Conservation (phyloP, 495 filamentous ascomycete species). For the Baudoinia panamericana region DNA sequence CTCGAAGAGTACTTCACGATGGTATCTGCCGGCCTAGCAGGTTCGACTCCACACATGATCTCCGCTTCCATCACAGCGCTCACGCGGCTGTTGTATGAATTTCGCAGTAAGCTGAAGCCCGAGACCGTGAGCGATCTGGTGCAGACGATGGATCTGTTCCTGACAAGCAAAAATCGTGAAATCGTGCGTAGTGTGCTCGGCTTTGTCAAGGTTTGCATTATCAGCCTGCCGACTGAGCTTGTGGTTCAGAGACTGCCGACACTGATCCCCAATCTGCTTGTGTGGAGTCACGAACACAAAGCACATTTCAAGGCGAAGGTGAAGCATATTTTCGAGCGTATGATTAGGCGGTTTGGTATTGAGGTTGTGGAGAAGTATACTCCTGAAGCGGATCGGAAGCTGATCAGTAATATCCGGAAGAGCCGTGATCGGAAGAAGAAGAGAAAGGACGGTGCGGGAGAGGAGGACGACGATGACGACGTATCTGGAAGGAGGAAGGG, state of each 20-base stretch:
- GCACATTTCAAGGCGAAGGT: slow-evolving; percentile 90
- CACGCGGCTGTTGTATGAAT: slow-evolving; percentile 82
- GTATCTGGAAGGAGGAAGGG: slow-evolving; percentile 34
- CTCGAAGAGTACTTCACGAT: slow-evolving; percentile 97
- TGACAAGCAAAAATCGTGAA: slow-evolving; percentile 78
- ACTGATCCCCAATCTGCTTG: slow-evolving; percentile 78
- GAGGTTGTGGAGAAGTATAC: slow-evolving; percentile 61
- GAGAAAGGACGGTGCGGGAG: slow-evolving; percentile 48
- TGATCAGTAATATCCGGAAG: slow-evolving; percentile 88
- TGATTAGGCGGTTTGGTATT: slow-evolving; percentile 79
- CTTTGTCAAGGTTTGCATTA: slow-evolving; percentile 90
- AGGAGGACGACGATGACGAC: slow-evolving; percentile 21
- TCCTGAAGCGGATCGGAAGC: slow-evolving; percentile 73
- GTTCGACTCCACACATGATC: slow-evolving; percentile 85
- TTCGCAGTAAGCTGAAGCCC: slow-evolving; percentile 46
- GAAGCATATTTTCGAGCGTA: slow-evolving; percentile 89
- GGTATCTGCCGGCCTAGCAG: slow-evolving; percentile 89
- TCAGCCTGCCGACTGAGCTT: slow-evolving; percentile 62
- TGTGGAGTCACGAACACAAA: slow-evolving; percentile 96
- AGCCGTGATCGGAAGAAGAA: slow-evolving; percentile 75
- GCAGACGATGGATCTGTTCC: slow-evolving; percentile 83
- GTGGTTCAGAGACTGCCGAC: slow-evolving; percentile 59
- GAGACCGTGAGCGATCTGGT: slow-evolving; percentile 62
- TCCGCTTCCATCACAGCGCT: slow-evolving; percentile 86
- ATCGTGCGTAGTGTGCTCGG: slow-evolving; percentile 86